These are phyloP conservation scores for Circinella minor DNA, from an alignment of 371 early-diverging fungal genomes.

Conservation along the genomic window DNA sequence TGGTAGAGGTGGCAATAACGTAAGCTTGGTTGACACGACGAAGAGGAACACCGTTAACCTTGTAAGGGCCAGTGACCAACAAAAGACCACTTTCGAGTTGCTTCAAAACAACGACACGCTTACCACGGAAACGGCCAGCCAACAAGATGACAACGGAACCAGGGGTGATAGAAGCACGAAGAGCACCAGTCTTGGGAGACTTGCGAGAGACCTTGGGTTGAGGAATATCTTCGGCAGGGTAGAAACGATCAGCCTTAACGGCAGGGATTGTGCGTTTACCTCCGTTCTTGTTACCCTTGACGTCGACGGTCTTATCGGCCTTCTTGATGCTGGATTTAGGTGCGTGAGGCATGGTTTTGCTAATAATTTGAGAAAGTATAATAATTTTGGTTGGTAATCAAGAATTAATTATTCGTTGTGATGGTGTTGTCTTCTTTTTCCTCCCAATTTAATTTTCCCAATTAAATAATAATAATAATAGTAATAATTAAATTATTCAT, in stretches of 20 bases:
- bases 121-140: slow-evolving; percentile 96
- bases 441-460: neutral
- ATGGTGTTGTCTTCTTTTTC: neutral
- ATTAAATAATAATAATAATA: neutral
- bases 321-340: slow-evolving; percentile 83
- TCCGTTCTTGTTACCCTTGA: slow-evolving; percentile 84
- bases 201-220: slow-evolving; percentile 82
- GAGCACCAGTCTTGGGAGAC: slow-evolving; percentile 69
- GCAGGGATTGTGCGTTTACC: slow-evolving; percentile 74
- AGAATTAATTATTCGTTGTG: too few species aligned
- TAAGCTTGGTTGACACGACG: slow-evolving; percentile 98
- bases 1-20: slow-evolving; percentile 97
- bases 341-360: slow-evolving; percentile 31
- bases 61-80: slow-evolving; percentile 96
- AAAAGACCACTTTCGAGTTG: slow-evolving; percentile 92
- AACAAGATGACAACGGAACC: slow-evolving; percentile 96
- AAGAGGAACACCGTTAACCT: slow-evolving; percentile 97
- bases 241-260: slow-evolving; percentile 76
- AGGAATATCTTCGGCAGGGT: slow-evolving; percentile 84
- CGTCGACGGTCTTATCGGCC: slow-evolving; percentile 74
- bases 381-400: neutral
- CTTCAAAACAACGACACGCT: slow-evolving; percentile 98
- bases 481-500: too few species aligned
- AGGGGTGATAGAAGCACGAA: slow-evolving; percentile 92
- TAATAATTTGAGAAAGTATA: neutral